Base-by-base conservation (phyloP, 1,284 basidiomycete species). In the Melampsora americana region DNA sequence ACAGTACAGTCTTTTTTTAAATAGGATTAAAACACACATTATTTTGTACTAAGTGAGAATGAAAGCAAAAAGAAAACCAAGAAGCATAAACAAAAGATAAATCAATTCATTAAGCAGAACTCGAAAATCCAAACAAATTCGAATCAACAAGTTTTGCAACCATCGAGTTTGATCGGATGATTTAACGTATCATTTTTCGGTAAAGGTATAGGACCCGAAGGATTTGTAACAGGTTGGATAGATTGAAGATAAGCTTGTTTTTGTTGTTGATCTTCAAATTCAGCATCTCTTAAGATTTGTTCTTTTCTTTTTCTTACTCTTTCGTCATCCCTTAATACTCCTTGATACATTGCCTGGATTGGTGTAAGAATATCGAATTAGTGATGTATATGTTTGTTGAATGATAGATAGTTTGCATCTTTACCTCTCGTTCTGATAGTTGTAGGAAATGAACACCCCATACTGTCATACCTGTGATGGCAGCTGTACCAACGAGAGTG, bases 401-500 rank as follows among this genome's bases (percentile, higher is more conserved):
- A 20, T 53, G 16, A 20, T n/a, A n/a, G n/a, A n/a, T n/a, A 9
- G 2, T 5, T 59, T 78, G 39, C 18, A 61, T 0, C 80, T 84
- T 79, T 68, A 94, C 95, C 80, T 93, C 89, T 73, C 90, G 89
- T 83, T 99, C 95, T 80, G 88, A 87, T 60, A 87, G 85, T 83
- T 99, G 95, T 78, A 95, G 87, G 80, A 87, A 91, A 82, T 98
- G 95, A 6, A 99, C 95, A 26, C 89, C 92, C 88, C 90, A 95
- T 80, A 99, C 89, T 6, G 91, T 92, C 46, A 76, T 56, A 46
- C 73, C 73, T 5, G 73, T 69, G 56, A 76, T 64, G 12, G 66
- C 66, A 30, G 66, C 60, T 30, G 73, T 76, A 23, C 61, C 46
- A 14, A 69, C 28, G 26, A 76, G 50, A 12, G 73, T 69, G 60